Evolutionary conservation across 257 asterid species (phyloP).

Genomic region (Solanum clarkiae): DNA sequence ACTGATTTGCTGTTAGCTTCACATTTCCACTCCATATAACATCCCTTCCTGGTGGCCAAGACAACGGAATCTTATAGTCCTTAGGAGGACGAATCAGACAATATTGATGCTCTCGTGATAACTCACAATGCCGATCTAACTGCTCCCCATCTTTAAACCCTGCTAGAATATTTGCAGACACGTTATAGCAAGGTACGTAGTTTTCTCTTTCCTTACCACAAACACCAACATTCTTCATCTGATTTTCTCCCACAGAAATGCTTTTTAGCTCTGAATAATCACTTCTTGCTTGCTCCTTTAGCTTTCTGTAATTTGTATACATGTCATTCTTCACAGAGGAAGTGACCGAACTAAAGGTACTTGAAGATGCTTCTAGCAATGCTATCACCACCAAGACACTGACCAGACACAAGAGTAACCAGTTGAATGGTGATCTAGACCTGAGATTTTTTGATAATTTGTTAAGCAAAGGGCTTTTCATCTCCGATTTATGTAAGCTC

Average conservation of each 20-base stretch:
- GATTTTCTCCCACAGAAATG: constrained; percentile 29
- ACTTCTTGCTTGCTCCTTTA: constrained; percentile 53
- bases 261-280: constrained; percentile 64
- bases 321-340: constrained; percentile 33
- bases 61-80: constrained; percentile 85
- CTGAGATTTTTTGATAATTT: constrained; percentile 39
- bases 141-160: constrained; percentile 83
- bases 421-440: constrained; percentile 59
- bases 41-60: constrained; percentile 95
- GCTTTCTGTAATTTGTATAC: constrained; percentile 52
- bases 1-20: constrained; percentile 85
- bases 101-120: constrained; percentile 35
- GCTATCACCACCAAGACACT: constrained; percentile 46
- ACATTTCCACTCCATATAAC: constrained; percentile 89
- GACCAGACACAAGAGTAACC: constrained; percentile 62
- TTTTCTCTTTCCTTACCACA: constrained; percentile 88
- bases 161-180: constrained; percentile 59
- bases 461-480: constrained; percentile 83
- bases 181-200: constrained; percentile 86
- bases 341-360: constrained; percentile 37
- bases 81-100: constrained; percentile 92
- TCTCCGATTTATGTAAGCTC: constrained; percentile 40
- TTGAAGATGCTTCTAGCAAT: constrained; percentile 61
- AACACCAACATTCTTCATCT: constrained; percentile 41
- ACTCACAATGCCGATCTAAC: constrained; percentile 85